Base-by-base conservation (phyloP, 257 asterid genomes). In the Coffea eugenioides region DNA sequence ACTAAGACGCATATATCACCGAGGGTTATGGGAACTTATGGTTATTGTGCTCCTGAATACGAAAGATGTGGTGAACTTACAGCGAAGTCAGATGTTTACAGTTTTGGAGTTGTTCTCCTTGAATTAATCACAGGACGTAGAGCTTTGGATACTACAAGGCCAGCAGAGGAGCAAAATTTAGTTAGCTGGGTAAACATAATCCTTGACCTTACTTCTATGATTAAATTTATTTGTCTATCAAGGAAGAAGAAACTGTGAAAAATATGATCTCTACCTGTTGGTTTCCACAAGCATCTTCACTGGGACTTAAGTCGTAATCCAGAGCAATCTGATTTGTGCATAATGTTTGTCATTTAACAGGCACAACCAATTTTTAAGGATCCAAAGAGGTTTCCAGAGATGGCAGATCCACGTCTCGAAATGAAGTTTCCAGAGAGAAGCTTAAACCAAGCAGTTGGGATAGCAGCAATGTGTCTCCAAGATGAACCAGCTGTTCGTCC, bases 401-500 rank as follows among this genome's bases (percentile, higher is more conserved):
- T 94, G 90, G 98, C 92, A 5, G 98, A 94, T 82, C 97, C 98
- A 78, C 83, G 77, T 75, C 89, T 94, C 0, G 79, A 83, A 69
- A 85, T 80, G 8, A 77, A 72, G 21, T 88, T 88, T 85, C 91
- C 97, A 1, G 82, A 82, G 23, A 87, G 80, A 78, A 86, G 95
- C 83, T 86, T 94, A 71, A 91, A 92, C 80, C 98, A 92, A 81
- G 97, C 91, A 25, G 89, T 94, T 5, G 97, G 97, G 59, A 91
- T 92, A 54, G 93, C 95, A 68, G 93, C 98, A 43, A 94, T 94
- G 98, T 94, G 98, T 73, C 81, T 94, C 21, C 97, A 94, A 69
- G 98, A 92, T 41, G 97, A 92, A 77, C 94, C 98, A n/a, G 81
- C 89, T 5, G 95, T 89, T 13, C 94, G 98, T 52, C 98, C 98